phyloP scores from a whole-genome alignment of 2,329 filamentous ascomycete genomes.

The Nemania diffusa region DNA sequence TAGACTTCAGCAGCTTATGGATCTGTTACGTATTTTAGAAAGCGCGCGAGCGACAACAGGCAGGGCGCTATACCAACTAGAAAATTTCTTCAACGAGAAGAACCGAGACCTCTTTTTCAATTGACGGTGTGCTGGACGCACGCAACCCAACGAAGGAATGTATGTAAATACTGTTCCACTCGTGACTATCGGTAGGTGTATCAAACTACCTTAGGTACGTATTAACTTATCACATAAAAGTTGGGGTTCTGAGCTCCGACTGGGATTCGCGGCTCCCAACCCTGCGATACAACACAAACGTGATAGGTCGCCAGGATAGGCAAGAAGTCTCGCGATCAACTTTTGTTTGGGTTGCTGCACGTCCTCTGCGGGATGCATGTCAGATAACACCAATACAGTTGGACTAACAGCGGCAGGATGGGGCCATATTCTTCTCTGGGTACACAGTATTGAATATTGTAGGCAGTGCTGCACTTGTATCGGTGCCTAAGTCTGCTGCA shows the following conservation, averaged over 20 bases:
- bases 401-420: background rate
- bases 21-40: background rate
- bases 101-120: background rate
- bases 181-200: too few species aligned
- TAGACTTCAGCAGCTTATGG: slow-evolving; percentile 3
- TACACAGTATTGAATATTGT: background rate
- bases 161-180: too few species aligned
- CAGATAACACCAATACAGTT: slow-evolving; percentile 2
- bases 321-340: slow-evolving; percentile 30
- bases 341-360: background rate
- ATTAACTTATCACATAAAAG: background rate
- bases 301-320: slow-evolving; percentile 20
- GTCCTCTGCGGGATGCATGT: slow-evolving; percentile 14
- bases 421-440: background rate
- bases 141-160: background rate
- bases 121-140: slow-evolving; percentile 2
- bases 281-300: slow-evolving; percentile 1
- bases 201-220: too few species aligned
- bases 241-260: background rate
- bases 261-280: background rate
- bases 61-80: background rate
- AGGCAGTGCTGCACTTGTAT: background rate
- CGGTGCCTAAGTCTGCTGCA: background rate
- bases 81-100: background rate
- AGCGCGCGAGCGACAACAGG: background rate